These are phyloP conservation scores for Tulasnella calospora DNA, from an alignment of 768 basidiomycete genomes.

Conservation along the genomic window DNA sequence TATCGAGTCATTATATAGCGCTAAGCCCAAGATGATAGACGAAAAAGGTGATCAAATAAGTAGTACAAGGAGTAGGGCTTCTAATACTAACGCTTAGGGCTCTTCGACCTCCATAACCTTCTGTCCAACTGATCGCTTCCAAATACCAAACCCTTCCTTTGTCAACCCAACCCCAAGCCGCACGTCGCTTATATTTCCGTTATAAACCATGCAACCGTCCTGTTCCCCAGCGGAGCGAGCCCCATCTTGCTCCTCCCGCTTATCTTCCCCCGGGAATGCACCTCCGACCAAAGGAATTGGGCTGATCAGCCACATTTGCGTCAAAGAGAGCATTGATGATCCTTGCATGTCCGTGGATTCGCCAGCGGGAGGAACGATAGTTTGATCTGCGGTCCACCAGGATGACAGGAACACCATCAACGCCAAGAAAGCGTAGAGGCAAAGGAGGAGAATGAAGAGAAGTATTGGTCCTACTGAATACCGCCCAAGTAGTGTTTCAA, in stretches of 20 bases:
- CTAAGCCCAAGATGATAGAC: background rate
- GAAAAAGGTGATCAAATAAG: background rate
- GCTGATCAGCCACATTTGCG: background rate
- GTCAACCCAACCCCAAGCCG: background rate
- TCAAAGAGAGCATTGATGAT: background rate
- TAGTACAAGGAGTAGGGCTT: background rate
- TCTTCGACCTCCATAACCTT: background rate
- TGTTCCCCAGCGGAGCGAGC: background rate
- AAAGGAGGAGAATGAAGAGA: background rate
- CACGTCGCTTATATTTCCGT: background rate
- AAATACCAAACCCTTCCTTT: background rate
- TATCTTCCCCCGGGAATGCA: background rate
- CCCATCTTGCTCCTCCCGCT: background rate
- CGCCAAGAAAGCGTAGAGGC: background rate
- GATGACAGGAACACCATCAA: background rate
- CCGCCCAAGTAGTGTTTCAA: background rate
- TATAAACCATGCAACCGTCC: background rate
- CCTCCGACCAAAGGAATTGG: background rate
- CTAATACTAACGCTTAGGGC: background rate
- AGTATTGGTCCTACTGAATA: background rate
- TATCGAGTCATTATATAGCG: too few species aligned
- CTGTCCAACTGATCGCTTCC: background rate
- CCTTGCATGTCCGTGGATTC: background rate
- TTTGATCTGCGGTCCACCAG: background rate
- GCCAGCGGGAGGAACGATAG: background rate